A percentile compares a stretch with the other conserved stretches of the same genome.
phyloP scores from a whole-genome alignment of 257 asterid species.

The Schizonepeta tenuifolia region DNA sequence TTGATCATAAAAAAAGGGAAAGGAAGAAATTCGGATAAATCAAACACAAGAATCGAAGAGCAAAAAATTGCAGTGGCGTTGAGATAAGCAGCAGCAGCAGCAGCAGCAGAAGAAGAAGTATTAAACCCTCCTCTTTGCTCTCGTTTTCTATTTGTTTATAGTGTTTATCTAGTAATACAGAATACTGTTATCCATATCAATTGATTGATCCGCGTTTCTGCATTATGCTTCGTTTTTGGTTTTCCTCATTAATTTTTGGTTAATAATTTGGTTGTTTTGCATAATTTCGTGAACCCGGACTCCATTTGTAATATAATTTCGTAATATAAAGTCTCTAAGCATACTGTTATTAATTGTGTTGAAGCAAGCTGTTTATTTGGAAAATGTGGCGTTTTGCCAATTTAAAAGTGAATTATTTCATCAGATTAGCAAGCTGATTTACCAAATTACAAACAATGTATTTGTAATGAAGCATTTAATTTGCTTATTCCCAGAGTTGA shows the following conservation, averaged over 20 bases:
- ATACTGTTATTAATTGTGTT: not conserved
- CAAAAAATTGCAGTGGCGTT: slow-evolving; percentile 8
- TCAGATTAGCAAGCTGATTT: not conserved
- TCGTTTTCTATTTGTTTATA: slow-evolving; percentile 3
- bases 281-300: slow-evolving; percentile 11
- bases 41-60: slow-evolving; percentile 13
- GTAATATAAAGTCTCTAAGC: not conserved
- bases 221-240: not conserved
- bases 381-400: slow-evolving; percentile 8
- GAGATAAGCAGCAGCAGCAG: slow-evolving; percentile 30
- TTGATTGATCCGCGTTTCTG: slow-evolving; percentile 11
- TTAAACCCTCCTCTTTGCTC: slow-evolving; percentile 14
- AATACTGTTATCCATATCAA: not conserved
- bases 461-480: not conserved
- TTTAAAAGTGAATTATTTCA: not conserved
- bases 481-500: slow-evolving; percentile 12
- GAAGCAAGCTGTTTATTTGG: not conserved
- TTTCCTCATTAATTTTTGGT: slow-evolving; percentile 3
- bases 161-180: slow-evolving; percentile 9
- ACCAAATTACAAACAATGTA: not conserved
- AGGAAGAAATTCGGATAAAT: not conserved
- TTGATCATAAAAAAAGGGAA: not conserved
- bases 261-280: not conserved
- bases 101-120: slow-evolving; percentile 29
- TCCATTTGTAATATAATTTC: not conserved